Percentiles rank a stretch among this genome's conserved stretches.
These are phyloP conservation scores for Starmerella sirachaensis DNA, from an alignment of 805 yeast species.

Conservation along the genomic window DNA sequence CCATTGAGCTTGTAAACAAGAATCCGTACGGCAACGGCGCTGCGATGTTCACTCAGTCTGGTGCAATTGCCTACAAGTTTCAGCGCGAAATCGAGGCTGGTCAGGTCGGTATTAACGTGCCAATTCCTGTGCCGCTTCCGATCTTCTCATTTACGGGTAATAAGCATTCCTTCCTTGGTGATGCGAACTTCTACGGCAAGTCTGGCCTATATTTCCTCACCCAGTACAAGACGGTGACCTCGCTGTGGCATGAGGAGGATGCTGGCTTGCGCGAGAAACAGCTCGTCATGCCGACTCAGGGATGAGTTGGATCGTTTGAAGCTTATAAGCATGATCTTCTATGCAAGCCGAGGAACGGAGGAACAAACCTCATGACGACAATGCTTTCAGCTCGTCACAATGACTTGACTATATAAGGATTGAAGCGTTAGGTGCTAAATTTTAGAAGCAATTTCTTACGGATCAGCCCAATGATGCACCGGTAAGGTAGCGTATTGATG, in stretches of 20 bases:
- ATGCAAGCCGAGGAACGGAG: too few species aligned
- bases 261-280: slow-evolving; percentile 41
- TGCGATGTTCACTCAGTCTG: slow-evolving; percentile 56
- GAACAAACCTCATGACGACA: too few species aligned
- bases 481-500: too few species aligned
- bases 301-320: slow-evolving; percentile 14
- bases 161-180: slow-evolving; percentile 65
- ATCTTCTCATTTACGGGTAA: slow-evolving; percentile 72
- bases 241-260: slow-evolving; percentile 49
- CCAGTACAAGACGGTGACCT: slow-evolving; percentile 62
- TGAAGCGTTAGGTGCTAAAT: too few species aligned
- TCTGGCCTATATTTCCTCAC: slow-evolving; percentile 63
- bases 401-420: too few species aligned
- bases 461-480: too few species aligned
- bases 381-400: too few species aligned
- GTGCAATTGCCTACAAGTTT: slow-evolving; percentile 59
- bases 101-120: slow-evolving; percentile 67
- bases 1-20: slow-evolving; percentile 49
- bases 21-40: slow-evolving; percentile 63
- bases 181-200: slow-evolving; percentile 68
- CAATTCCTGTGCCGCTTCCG: slow-evolving; percentile 71
- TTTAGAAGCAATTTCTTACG: too few species aligned
- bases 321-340: too few species aligned
- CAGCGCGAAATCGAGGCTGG: slow-evolving; percentile 59
- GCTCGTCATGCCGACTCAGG: slow-evolving; percentile 59